A percentile compares a stretch with the other conserved stretches of the same genome.
These are phyloP conservation scores for Colletotrichum eleusines DNA, from an alignment of 2,329 filamentous ascomycete genomes.

Conservation along the genomic window DNA sequence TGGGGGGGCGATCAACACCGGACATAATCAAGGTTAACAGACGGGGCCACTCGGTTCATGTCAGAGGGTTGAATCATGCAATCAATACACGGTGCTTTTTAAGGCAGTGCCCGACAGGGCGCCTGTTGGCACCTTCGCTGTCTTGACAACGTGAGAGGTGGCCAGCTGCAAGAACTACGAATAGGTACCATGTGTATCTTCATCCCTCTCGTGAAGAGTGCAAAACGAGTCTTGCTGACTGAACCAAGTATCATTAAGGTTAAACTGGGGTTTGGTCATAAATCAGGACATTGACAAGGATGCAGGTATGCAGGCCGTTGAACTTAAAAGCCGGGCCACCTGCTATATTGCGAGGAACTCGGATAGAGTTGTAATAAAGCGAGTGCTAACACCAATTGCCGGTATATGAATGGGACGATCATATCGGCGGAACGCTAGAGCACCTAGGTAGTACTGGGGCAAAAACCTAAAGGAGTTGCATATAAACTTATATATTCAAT, in stretches of 20 bases:
- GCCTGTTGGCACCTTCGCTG: neutral
- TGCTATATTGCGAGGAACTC: neutral
- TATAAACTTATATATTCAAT: neutral
- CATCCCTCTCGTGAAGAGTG: neutral
- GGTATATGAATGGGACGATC: neutral
- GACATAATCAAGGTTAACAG: neutral
- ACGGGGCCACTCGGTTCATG: neutral
- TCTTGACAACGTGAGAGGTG: neutral
- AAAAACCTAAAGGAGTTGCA: neutral
- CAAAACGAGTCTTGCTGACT: neutral
- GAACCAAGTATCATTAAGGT: neutral
- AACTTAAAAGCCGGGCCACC: neutral
- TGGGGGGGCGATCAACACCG: too few relatives aligned
- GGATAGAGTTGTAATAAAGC: neutral
- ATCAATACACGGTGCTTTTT: too few relatives aligned
- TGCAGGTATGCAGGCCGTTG: neutral
- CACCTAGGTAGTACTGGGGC: neutral
- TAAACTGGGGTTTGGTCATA: neutral
- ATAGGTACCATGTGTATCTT: neutral
- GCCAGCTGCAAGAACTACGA: neutral
- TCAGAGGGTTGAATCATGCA: neutral
- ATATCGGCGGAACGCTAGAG: neutral
- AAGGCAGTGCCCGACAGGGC: too few relatives aligned
- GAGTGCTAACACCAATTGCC: neutral
- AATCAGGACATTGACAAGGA: neutral